These are phyloP conservation scores for Cucurbitaria berberidis DNA, from an alignment of 2,329 filamentous ascomycete species.

Conservation along the genomic window DNA sequence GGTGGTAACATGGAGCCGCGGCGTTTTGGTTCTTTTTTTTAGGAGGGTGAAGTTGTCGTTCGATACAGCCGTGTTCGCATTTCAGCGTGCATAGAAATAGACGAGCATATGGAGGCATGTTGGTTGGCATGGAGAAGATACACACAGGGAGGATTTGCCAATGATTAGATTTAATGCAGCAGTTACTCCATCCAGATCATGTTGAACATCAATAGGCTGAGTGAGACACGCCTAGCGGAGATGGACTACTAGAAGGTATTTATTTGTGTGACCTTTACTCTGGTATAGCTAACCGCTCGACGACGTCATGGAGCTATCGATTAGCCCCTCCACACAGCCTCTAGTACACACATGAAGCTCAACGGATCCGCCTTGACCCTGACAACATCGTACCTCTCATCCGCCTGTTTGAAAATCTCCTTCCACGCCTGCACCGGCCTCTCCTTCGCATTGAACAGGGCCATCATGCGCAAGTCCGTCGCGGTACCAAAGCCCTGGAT, in stretches of 20 bases:
- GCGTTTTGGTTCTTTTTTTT: neutral
- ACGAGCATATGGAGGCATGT: slow-evolving; percentile 2
- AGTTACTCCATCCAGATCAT: no score
- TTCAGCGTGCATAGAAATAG: slow-evolving; percentile 16
- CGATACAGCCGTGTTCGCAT: slow-evolving; percentile 8
- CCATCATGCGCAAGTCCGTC: slow-evolving; percentile 60
- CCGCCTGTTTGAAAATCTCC: slow-evolving; percentile 53
- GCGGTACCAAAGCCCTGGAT: slow-evolving; percentile 36
- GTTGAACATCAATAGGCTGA: no score
- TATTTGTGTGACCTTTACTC: neutral
- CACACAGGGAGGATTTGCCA: neutral
- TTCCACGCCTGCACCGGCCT: slow-evolving; percentile 56
- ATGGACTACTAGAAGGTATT: no score
- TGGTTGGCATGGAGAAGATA: neutral
- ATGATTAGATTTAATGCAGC: neutral
- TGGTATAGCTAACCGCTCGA: neutral
- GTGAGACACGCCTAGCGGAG: no score
- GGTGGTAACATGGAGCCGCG: neutral
- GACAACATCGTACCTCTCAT: slow-evolving; percentile 54
- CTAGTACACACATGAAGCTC: slow-evolving; percentile 35
- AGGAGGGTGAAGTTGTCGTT: neutral
- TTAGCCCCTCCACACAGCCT: slow-evolving; percentile 33
- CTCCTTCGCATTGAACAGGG: slow-evolving; percentile 58
- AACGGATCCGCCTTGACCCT: slow-evolving; percentile 29
- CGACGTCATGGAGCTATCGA: neutral